Base-by-base conservation (phyloP, 805 yeast species). In the Pichia rugopelliculosa region DNA sequence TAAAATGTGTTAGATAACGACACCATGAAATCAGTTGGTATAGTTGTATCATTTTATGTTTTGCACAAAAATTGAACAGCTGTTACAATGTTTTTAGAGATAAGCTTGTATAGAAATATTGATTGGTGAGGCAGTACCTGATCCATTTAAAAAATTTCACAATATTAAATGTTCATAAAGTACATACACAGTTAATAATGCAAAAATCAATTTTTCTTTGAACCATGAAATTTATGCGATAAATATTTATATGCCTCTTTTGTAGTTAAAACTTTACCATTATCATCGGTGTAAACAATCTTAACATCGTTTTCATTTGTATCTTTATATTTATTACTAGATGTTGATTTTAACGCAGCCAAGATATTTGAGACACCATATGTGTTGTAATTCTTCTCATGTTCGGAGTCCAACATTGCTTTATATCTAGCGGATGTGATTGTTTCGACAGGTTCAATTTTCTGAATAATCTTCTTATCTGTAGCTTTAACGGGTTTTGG, bases 171-270 rank as follows among this genome's bases (percentile, higher is more conserved):
- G n/a, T n/a, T n/a, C n/a, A n/a, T n/a, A n/a, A n/a, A n/a, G n/a
- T n/a, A n/a, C n/a, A n/a, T n/a, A n/a, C n/a, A n/a, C n/a, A n/a
- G n/a, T n/a, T n/a, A n/a, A n/a, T n/a, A n/a, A n/a, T n/a, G n/a
- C n/a, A n/a, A n/a, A n/a, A 30, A 15, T 3, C 12, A 26, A 26
- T 43, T 43, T 44, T 59, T 58, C n/a, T 50, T 58, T 21, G 58
- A 59, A 3, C 93, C 95, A 60, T 87, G 96, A 62, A 86, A 87
- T 53, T 80, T 77, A 52, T 84, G 90, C 3, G 93, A 83, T 41
- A 87, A 65, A 51, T 77, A 76, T 65, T 85, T 87, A 69, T 76
- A 87, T 1, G 96, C 96, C 50, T 82, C 82, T 57, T 83, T 85
- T 4, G 81, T 71, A 26, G 72, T 66, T 24, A 88, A 63, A 20